These are phyloP conservation scores for Pseudozyma tsukubaensis DNA, from an alignment of 1,284 basidiomycete genomes.

Conservation along the genomic window DNA sequence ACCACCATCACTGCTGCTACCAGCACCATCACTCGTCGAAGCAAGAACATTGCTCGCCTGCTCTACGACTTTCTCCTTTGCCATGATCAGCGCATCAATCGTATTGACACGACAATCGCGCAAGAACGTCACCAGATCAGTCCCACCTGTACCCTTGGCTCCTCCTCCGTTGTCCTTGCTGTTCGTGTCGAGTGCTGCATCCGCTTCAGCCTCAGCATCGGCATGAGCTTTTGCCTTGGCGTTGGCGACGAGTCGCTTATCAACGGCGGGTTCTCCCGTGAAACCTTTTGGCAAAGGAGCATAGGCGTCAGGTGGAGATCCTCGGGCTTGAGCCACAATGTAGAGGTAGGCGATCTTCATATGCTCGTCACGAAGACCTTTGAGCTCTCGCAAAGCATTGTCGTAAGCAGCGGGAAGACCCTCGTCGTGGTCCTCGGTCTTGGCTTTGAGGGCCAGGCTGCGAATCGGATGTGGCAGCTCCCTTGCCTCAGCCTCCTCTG, in stretches of 20 bases:
- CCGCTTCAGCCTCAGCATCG: constrained; percentile 25
- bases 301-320: constrained; percentile 51
- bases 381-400: constrained; percentile 78
- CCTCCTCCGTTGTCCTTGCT: constrained; percentile 33
- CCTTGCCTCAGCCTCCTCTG: not conserved
- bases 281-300: constrained; percentile 49
- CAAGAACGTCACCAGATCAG: constrained; percentile 62
- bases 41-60: no score
- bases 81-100: constrained; percentile 52
- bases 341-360: constrained; percentile 86
- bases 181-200: constrained; percentile 33
- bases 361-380: constrained; percentile 85
- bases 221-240: constrained; percentile 15
- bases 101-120: constrained; percentile 63
- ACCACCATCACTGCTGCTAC: no score
- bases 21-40: no score
- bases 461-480: constrained; percentile 55
- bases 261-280: constrained; percentile 31
- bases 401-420: constrained; percentile 74
- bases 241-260: constrained; percentile 22
- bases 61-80: constrained; percentile 19
- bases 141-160: constrained; percentile 64
- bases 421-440: constrained; percentile 38
- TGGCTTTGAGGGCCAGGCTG: constrained; percentile 49
- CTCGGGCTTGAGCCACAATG: constrained; percentile 70